A percentile compares a stretch with the other conserved stretches of the same genome.
phyloP scores from a whole-genome alignment of 1,284 basidiomycete genomes.

The Puccinia horiana region DNA sequence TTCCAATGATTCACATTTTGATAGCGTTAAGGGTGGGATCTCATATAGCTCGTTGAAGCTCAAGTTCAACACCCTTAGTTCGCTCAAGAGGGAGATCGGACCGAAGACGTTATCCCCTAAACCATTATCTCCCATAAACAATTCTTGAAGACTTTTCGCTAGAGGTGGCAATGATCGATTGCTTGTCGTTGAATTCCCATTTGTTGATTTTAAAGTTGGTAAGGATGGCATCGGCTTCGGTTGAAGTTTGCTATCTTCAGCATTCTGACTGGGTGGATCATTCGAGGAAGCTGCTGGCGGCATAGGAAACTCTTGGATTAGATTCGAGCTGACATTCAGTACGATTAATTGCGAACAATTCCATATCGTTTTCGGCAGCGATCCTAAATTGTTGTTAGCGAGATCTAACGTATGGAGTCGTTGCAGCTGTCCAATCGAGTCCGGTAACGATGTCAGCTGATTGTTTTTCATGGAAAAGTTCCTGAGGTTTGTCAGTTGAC shows the following conservation, averaged over 20 bases:
- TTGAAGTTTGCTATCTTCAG: conserved; percentile 41
- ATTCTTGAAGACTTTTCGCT: conserved; percentile 70
- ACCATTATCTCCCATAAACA: conserved; percentile 87
- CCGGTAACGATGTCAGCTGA: conserved; percentile 75
- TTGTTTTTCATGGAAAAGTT: conserved; percentile 87
- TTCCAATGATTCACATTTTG: conserved; percentile 70
- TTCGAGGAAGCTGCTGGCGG: conserved; percentile 61
- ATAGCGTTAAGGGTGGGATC: conserved; percentile 74
- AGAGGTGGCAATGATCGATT: conserved; percentile 66
- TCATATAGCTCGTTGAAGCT: conserved; percentile 96
- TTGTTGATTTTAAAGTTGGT: conserved; percentile 55
- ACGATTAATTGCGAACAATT: conserved; percentile 72
- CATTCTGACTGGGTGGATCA: conserved; percentile 34
- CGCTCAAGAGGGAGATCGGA: conserved; percentile 72
- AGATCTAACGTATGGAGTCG: conserved; percentile 77
- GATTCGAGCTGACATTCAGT: conserved; percentile 87
- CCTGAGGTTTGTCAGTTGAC: conserved; percentile 71
- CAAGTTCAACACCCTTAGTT: conserved; percentile 81
- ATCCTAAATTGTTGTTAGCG: conserved; percentile 86
- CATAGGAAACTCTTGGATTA: conserved; percentile 73
- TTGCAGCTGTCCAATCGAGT: conserved; percentile 74
- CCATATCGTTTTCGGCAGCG: conserved; percentile 79
- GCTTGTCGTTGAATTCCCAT: conserved; percentile 50
- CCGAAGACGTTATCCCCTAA: conserved; percentile 80
- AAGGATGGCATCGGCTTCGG: conserved; percentile 48